Evolutionary conservation across 257 asterid genomes (phyloP), one percentile per base, ranked within the genome.

Genomic region (Petunia axillaris): DNA sequence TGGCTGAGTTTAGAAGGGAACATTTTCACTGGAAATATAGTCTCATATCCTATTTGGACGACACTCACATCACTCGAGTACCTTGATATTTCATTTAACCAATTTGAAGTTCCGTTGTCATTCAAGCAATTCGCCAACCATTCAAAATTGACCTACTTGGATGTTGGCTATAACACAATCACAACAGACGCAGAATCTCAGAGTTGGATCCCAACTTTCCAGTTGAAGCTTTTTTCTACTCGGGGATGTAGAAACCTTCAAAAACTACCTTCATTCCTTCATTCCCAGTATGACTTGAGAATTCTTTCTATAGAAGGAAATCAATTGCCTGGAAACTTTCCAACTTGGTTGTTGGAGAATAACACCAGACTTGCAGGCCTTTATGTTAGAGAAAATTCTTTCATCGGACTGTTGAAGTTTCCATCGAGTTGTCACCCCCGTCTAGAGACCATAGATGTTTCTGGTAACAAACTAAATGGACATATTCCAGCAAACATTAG

Each of bases 201-300:
- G 58, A 54, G 37, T 66, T 66, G 78, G 77, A 55, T 66, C 8
- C 78, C 82, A 4, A 39, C 4, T 5, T 68, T 68, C 10, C 82
- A 54, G 60, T 14, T 79, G 6, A 25, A 79, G 3, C 0, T 38
- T 5, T 79, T 79, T 52, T 5, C 5, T 8, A 4, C 66, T 1
- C 0, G 2, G 0, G 10, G 38, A 7, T 53, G 59, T 6, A 9
- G 0, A 59, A 63, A 40, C 59, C 36, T 37, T 39, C 10, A 14
- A 43, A 66, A 55, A 14, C 1, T 53, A 0, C 68, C 82, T 53
- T 46, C 13, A 40, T 39, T 66, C 40, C 67, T 66, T 16, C 36
- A 0, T 4, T 65, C 66, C 41, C 77, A 66, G 16, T 15, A 25
- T 25, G 76, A 79, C 55, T 39, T 79, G 82, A 79, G 82, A 70